These are phyloP conservation scores for Candida tibetensis DNA, from an alignment of 805 yeast species.

Conservation along the genomic window DNA sequence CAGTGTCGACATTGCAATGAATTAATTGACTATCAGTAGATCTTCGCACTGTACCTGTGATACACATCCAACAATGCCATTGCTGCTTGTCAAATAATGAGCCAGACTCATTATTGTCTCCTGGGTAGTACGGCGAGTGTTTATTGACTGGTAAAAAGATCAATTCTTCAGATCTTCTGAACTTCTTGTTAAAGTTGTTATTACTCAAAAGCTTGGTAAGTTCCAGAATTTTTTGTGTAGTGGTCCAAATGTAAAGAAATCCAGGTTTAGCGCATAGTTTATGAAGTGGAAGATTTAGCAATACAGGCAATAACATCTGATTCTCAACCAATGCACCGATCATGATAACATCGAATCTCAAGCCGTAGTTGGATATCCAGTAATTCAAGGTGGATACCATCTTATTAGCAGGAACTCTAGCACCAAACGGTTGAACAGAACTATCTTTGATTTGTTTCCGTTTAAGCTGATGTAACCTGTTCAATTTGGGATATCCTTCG, in stretches of 20 bases:
- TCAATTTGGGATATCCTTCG: slow-evolving; percentile 84
- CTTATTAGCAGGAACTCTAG: slow-evolving; percentile 48
- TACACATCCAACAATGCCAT: slow-evolving; percentile 99
- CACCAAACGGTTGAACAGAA: slow-evolving; percentile 66
- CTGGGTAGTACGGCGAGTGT: slow-evolving; percentile 64
- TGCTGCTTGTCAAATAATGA: slow-evolving; percentile 64
- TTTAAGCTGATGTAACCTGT: slow-evolving; percentile 64
- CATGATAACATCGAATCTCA: slow-evolving; percentile 88
- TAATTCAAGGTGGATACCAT: slow-evolving; percentile 55
- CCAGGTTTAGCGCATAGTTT: slow-evolving; percentile 82
- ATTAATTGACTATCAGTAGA: slow-evolving; percentile 80
- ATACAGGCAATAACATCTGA: slow-evolving; percentile 60
- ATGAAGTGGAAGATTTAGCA: slow-evolving; percentile 67
- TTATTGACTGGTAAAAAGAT: slow-evolving; percentile 74
- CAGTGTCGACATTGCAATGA: slow-evolving; percentile 91
- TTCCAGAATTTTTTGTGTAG: slow-evolving; percentile 67
- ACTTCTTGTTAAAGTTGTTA: slow-evolving; percentile 55
- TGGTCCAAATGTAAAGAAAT: slow-evolving; percentile 83
- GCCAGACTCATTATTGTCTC: slow-evolving; percentile 34
- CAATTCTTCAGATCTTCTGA: slow-evolving; percentile 86
- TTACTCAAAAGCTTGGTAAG: slow-evolving; percentile 51
- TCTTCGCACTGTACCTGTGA: slow-evolving; percentile 89
- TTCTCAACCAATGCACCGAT: slow-evolving; percentile 81
- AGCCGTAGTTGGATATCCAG: slow-evolving; percentile 58
- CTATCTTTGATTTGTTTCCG: slow-evolving; percentile 50